Evolutionary conservation across 208 protist genomes (phyloP).

Genomic region (Phytomonas sp.): DNA sequence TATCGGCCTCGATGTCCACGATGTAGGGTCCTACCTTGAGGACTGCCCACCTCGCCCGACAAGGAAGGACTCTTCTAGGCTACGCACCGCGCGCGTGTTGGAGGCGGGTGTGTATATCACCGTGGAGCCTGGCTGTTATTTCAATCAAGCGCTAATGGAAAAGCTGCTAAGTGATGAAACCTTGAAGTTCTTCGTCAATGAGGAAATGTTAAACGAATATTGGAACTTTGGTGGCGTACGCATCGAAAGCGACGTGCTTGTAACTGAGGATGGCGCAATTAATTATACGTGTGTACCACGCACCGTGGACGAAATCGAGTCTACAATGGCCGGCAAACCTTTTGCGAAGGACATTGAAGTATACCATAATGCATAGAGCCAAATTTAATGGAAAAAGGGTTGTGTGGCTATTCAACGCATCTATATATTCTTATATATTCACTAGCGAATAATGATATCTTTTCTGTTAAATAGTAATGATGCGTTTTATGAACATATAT

Average conservation of each 20-base stretch:
- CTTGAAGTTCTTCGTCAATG: conserved; percentile 79
- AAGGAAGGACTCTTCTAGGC: conserved; percentile 71
- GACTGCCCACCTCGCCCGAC: conserved; percentile 47
- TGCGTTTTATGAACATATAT: background rate
- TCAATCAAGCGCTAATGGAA: conserved; percentile 80
- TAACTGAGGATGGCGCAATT: conserved; percentile 85
- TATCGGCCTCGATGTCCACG: conserved; percentile 93
- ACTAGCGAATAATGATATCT: too few relatives aligned
- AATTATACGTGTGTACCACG: conserved; percentile 84
- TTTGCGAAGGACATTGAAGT: conserved; percentile 59
- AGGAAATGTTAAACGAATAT: conserved; percentile 70
- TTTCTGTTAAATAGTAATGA: background rate
- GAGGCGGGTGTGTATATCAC: conserved; percentile 94
- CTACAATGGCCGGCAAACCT: conserved; percentile 62
- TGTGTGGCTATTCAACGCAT: background rate
- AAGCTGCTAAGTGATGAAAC: conserved; percentile 62
- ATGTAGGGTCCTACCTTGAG: conserved; percentile 94
- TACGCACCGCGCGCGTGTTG: conserved; percentile 86
- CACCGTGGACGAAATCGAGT: conserved; percentile 81
- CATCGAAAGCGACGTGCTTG: conserved; percentile 97
- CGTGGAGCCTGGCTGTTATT: conserved; percentile 95
- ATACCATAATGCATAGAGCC: conserved; percentile 35
- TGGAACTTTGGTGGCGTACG: conserved; percentile 94
- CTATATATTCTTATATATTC: background rate
- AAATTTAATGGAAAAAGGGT: background rate